A percentile compares a stretch with the other conserved stretches of the same genome.
Conservation (phyloP, 331 rosid genomes). For the Cydonia oblonga region DNA sequence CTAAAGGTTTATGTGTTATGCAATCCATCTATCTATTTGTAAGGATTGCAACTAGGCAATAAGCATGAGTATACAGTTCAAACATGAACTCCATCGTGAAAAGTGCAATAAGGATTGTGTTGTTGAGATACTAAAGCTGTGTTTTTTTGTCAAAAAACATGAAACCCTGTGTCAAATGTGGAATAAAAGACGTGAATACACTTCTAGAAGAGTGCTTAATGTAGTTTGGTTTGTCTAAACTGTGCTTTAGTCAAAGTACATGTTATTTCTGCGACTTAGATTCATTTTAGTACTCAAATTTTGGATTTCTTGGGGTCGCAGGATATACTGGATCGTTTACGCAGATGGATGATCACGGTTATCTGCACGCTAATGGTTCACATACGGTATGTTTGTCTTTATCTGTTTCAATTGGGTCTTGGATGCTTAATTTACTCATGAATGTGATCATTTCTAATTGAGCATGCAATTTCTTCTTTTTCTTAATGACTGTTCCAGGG, state of each 20-base stretch:
- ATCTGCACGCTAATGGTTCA: constrained; percentile 15
- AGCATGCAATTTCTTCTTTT: not conserved
- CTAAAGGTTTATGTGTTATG: not conserved
- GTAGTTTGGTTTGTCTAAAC: not conserved
- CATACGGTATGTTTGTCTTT: constrained; percentile 16
- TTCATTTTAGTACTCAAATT: not conserved
- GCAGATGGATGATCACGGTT: constrained; percentile 10
- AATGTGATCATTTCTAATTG: not conserved
- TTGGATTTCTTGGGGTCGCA: constrained; percentile 7
- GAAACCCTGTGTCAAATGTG: not conserved
- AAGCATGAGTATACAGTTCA: not conserved
- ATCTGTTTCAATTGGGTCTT: not conserved
- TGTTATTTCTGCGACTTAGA: not conserved
- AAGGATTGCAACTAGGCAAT: not conserved
- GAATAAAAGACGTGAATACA: not conserved
- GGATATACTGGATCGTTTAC: constrained; percentile 31
- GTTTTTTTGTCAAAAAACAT: not conserved
- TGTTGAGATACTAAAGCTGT: not conserved
- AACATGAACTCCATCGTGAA: not conserved
- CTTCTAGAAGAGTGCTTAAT: not conserved
- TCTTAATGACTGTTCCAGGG: constrained; percentile 20
- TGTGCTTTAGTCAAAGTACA: not conserved
- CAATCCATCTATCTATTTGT: not conserved
- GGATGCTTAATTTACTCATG: not conserved
- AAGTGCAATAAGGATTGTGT: not conserved